A percentile compares a stretch with the other conserved stretches of the same genome.
Conservation (phyloP, 495 filamentous ascomycete genomes). For the Podospora appendiculata region DNA sequence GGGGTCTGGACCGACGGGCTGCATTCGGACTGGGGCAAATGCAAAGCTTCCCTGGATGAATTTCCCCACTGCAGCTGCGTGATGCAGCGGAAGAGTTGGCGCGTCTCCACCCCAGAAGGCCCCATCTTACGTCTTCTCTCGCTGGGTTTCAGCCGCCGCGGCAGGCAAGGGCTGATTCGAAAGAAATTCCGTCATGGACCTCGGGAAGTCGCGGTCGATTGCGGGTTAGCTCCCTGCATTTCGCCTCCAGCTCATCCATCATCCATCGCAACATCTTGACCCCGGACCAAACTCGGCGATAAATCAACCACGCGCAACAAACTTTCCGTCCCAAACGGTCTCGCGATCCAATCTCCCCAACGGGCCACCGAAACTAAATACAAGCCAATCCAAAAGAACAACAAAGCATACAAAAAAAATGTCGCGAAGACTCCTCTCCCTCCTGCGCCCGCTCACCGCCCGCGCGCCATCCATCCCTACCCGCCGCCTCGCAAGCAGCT, state of each 20-base stretch:
- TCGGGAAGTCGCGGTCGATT: not conserved
- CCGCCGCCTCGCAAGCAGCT: conserved; percentile 4
- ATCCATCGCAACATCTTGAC: not conserved
- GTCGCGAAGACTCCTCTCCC: conserved; percentile 8
- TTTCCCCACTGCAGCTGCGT: too few species aligned
- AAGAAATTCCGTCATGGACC: not conserved
- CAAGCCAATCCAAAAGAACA: not conserved
- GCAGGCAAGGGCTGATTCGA: too few species aligned
- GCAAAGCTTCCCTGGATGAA: too few species aligned
- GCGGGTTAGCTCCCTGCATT: not conserved
- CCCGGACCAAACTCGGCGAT: not conserved
- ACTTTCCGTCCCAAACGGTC: not conserved
- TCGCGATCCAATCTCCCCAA: too few species aligned
- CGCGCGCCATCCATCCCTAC: not conserved
- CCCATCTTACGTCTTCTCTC: too few species aligned
- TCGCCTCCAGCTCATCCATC: not conserved
- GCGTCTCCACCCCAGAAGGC: too few species aligned
- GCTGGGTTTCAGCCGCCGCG: too few species aligned
- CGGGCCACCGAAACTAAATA: not conserved
- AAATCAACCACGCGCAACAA: not conserved
- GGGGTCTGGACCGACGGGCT: too few species aligned
- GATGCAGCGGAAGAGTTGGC: too few species aligned
- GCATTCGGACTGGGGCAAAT: too few species aligned
- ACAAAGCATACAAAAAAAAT: conserved; percentile 5
- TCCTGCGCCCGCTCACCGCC: conserved; percentile 1